Percentiles rank a stretch among this genome's conserved stretches.
These are phyloP conservation scores for Tarenaya hassleriana DNA, from an alignment of 345 rosid genomes.

Conservation along the genomic window DNA sequence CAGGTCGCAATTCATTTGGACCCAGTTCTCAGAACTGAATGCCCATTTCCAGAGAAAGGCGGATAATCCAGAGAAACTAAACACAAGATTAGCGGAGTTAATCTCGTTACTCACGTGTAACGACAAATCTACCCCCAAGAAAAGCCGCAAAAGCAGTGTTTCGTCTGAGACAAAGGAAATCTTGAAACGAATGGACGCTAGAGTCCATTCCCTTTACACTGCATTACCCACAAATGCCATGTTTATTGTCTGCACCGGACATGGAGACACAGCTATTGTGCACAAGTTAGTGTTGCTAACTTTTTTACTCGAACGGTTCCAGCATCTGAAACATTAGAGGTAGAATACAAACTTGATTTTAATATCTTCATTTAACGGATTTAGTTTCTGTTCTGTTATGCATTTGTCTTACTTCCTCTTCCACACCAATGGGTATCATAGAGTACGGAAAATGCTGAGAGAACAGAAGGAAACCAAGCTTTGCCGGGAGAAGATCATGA, in stretches of 20 bases:
- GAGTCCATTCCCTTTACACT: constrained; percentile 43
- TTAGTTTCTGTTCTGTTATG: background rate
- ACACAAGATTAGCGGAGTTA: constrained; percentile 67
- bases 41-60: constrained; percentile 59
- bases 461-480: constrained; percentile 42
- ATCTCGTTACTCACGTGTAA: constrained; percentile 69
- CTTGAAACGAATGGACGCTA: constrained; percentile 43
- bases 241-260: constrained; percentile 94
- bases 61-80: constrained; percentile 50
- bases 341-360: background rate
- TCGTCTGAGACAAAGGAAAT: constrained; percentile 60
- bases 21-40: constrained; percentile 80
- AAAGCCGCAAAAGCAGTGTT: constrained; percentile 35
- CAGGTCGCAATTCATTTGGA: constrained; percentile 69
- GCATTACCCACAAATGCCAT: constrained; percentile 72
- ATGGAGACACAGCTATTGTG: constrained; percentile 83
- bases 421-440: too few relatives aligned
- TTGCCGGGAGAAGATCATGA: constrained; percentile 60
- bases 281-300: constrained; percentile 43
- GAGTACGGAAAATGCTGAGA: constrained; percentile 68
- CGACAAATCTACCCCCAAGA: constrained; percentile 34
- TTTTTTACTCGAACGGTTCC: background rate
- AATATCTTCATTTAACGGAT: background rate
- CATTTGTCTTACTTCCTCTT: too few relatives aligned
- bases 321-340: background rate